Evolutionary conservation across 2,329 filamentous ascomycete genomes (phyloP), one percentile per base, ranked within the genome.

Genomic region (Capronia coronata): DNA sequence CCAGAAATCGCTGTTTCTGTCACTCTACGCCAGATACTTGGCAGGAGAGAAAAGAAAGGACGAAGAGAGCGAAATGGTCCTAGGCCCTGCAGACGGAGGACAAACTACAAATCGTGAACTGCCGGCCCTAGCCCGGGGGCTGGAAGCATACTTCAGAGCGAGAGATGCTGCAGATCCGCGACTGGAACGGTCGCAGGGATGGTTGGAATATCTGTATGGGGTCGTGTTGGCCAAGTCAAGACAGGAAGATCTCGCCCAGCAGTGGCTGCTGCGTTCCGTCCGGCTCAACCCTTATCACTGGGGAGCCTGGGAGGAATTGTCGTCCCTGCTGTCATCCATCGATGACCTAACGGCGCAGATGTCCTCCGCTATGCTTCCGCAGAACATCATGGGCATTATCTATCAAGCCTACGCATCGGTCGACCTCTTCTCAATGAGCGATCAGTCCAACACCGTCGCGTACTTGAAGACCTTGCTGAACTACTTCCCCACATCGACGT

Each of bases 41-140:
- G 86, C 90, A 0, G 93, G 93, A 1, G 93, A 98, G 73, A 96
- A 97, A 74, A 82, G 87, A 57, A 95, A 91, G 68, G 87, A 95
- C 61, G 93, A 98, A 67, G 91, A 97, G 50, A 88, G 87, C 18
- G 93, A 98, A 70, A 96, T 96, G 86, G 87, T 98, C 43, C 81
- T 97, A 69, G 93, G 93, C 0, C 91, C 93, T 1, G 83, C 90
- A 51, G 93, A 98, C 67, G 82, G 88, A 11, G 89, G 90, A 1
- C 83, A 83, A 25, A 86, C 87, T 1, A 70, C 81, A 51, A 98
- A 98, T 66, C 88, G 89, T 65, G 88, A 97, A 65, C 71, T 98
- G 23, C 75, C 85, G 2, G 76, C 79, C 0, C 79, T 97, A 30
- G 83, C 85, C 16, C 79, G 83, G 5, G 83, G 85, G 25, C 72